phyloP scores from a whole-genome alignment of 208 protist species.

The Wallacemonas sp. region DNA sequence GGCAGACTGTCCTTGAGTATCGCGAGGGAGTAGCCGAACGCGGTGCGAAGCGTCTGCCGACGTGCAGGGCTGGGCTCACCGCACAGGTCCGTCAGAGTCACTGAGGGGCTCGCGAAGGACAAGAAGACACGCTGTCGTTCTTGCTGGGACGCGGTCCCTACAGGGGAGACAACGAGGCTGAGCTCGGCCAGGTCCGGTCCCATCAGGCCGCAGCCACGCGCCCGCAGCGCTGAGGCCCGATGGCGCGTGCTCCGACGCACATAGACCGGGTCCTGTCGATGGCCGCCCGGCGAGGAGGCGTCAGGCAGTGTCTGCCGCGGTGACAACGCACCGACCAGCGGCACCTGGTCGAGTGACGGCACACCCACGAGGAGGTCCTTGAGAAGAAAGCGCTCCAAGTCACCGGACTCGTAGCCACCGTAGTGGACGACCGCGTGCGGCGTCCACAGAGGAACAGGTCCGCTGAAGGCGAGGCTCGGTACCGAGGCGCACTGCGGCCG shows the following conservation, averaged over 20 bases:
- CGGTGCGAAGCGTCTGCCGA: conserved; percentile 45
- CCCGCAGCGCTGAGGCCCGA: conserved; percentile 13
- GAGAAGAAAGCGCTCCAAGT: conserved; percentile 43
- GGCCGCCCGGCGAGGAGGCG: no score
- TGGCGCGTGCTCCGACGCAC: conserved; percentile 24
- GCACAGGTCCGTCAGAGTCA: conserved; percentile 34
- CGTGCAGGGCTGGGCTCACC: conserved; percentile 27
- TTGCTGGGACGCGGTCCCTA: not conserved
- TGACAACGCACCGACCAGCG: not conserved
- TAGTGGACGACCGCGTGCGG: conserved; percentile 70
- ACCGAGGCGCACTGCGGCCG: not conserved
- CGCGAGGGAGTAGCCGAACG: conserved; percentile 62
- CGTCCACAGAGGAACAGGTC: conserved; percentile 19
- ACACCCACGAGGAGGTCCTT: not conserved
- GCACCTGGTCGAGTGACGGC: not conserved
- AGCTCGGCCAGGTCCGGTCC: conserved; percentile 57
- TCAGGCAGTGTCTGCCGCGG: not conserved
- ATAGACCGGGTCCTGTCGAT: conserved; percentile 5
- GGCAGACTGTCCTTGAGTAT: conserved; percentile 53
- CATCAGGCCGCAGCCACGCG: conserved; percentile 27
- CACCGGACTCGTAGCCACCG: conserved; percentile 56
- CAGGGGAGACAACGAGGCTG: conserved; percentile 21
- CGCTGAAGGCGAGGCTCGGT: not conserved
- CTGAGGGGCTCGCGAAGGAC: conserved; percentile 43
- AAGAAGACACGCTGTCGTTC: conserved; percentile 40